A percentile compares a stretch with the other conserved stretches of the same genome.
Evolutionary conservation across 2,329 filamentous ascomycete genomes (phyloP).

Genomic region (Trichoderma polysporum): DNA sequence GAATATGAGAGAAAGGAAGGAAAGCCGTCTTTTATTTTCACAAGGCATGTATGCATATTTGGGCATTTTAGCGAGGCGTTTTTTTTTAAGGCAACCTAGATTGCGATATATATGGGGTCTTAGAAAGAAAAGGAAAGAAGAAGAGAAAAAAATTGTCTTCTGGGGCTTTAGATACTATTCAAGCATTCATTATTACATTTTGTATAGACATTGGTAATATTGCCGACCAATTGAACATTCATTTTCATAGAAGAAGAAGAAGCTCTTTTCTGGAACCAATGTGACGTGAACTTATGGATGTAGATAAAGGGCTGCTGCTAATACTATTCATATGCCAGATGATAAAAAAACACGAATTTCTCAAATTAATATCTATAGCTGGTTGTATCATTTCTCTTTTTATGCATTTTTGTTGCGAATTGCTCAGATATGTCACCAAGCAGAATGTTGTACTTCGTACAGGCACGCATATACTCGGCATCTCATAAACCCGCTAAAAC

Average conservation of each 20-base stretch:
- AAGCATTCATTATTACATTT: not conserved
- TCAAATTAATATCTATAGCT: no score
- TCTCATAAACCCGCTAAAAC: not conserved
- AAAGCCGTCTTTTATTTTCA: not conserved
- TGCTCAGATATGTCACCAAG: not conserved
- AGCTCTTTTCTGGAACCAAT: not conserved
- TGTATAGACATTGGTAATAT: constrained; percentile 2
- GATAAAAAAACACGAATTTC: no score
- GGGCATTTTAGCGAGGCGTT: constrained; percentile 18
- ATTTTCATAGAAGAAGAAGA: not conserved
- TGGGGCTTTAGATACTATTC: not conserved
- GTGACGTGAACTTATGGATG: not conserved
- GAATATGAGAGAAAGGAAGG: not conserved
- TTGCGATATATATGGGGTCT: not conserved
- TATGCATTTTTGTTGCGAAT: not conserved
- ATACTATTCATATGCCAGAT: not conserved
- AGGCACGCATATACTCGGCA: not conserved
- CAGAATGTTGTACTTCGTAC: not conserved
- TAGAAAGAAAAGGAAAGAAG: not conserved
- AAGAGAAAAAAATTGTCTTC: not conserved
- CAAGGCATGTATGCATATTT: not conserved
- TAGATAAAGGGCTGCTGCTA: not conserved
- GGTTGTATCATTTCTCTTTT: not conserved
- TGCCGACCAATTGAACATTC: not conserved
- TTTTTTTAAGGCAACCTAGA: constrained; percentile 1